These are phyloP conservation scores for Dorcoceras hygrometricum DNA, from an alignment of 257 asterid genomes.

Conservation along the genomic window DNA sequence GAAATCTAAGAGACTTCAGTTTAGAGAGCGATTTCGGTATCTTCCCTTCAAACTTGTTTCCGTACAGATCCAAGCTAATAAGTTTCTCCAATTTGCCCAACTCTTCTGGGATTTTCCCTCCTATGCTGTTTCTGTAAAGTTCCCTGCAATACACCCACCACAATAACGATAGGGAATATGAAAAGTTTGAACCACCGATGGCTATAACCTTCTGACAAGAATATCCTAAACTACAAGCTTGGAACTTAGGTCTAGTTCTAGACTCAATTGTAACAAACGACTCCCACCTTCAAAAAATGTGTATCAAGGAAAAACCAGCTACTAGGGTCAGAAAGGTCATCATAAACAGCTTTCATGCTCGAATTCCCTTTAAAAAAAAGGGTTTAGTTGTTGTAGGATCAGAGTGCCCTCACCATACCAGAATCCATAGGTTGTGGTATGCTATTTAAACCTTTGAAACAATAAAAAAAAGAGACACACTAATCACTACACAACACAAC, in stretches of 20 bases:
- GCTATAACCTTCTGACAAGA: no score
- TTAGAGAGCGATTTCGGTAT: slow-evolving; percentile 69
- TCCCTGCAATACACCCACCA: slow-evolving; percentile 51
- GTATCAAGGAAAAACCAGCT: background rate
- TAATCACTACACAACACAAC: background rate
- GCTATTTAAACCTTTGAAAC: no score
- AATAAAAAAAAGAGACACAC: background rate
- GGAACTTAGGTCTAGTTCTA: no score
- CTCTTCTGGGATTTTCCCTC: slow-evolving; percentile 71
- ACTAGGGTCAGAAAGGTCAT: background rate
- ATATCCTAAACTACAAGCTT: no score
- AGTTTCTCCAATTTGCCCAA: slow-evolving; percentile 66
- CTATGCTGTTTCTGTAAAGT: slow-evolving; percentile 57
- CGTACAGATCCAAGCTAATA: slow-evolving; percentile 81
- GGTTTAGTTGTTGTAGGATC: background rate
- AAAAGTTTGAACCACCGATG: no score
- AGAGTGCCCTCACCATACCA: background rate
- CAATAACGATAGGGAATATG: no score
- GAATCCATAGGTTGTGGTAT: background rate
- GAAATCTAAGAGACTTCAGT: slow-evolving; percentile 64
- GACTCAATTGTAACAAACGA: no score
- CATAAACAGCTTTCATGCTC: background rate
- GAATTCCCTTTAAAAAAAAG: background rate
- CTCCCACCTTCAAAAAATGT: no score
- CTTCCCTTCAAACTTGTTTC: slow-evolving; percentile 55